Base-by-base conservation (phyloP, 805 yeast genomes). In the Citeromyces matritensis region DNA sequence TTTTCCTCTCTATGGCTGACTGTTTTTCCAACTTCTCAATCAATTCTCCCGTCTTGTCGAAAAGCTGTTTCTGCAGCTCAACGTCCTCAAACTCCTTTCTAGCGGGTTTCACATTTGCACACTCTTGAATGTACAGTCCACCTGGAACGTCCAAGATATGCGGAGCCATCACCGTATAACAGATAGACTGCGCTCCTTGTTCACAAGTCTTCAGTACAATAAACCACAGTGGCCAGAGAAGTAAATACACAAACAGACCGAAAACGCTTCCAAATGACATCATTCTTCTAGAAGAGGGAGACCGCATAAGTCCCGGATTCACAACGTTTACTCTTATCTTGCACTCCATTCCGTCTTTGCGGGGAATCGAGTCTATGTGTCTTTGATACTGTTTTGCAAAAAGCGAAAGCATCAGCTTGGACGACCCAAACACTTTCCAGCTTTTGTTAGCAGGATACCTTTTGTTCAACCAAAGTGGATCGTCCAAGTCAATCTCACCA, bases 301-400 rank as follows among this genome's bases (percentile, higher is more conserved):
- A 73, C 41, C 97, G 66, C 79, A 83, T 81, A 24, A 86, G 42
- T 1, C 98, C 98, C 0, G 99, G 97, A 46, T 91, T 91, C 4
- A 82, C 91, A 33, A 84, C 45, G 35, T 77, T 67, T 14, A 84
- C 65, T 31, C 76, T 66, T 15, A 82, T 72, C 42, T 78, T 81
- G 45, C 68, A 62, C 2, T 82, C 79, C 14, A 75, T 69, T 30
- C 71, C 71, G 52, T 84, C 94, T 32, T 75, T 69, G 36, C 93
- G 63, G 37, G 73, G 76, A 39, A 65, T 69, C 1, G 40, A 49
- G 32, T 65, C 62, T 30, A 84, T 48, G 37, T 74, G 60, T 33
- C 74, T 64, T 56, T 88, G 97, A 43, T 67, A 72, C 47, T 82
- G 93, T 42, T 67, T 62, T n/a, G 75, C 85, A 56, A 81, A 76